phyloP scores from a whole-genome alignment of 2,329 filamentous ascomycete species.

The Diaporthe nobilis region DNA sequence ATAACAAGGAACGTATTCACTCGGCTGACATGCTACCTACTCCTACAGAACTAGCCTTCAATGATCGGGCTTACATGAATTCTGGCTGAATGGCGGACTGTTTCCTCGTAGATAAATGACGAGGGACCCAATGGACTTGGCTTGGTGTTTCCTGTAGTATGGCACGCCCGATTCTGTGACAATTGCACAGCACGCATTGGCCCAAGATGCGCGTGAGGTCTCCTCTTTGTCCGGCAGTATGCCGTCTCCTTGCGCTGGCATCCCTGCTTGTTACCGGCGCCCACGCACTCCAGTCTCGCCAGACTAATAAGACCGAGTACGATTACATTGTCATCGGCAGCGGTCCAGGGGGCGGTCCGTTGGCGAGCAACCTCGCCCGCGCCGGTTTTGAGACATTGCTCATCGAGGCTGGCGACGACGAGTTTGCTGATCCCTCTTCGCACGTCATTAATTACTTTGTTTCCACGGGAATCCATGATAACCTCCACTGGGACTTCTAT shows the following conservation, averaged over 20 bases:
- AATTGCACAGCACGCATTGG: background rate
- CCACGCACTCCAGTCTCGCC: background rate
- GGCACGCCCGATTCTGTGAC: background rate
- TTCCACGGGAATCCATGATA: slow-evolving; percentile 50
- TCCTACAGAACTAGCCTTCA: background rate
- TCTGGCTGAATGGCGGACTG: background rate
- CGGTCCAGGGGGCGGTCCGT: slow-evolving; percentile 29
- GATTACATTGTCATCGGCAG: slow-evolving; percentile 35
- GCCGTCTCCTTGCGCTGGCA: slow-evolving; percentile 4
- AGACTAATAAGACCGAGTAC: slow-evolving; percentile 11
- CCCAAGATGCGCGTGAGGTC: background rate
- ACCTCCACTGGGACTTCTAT: slow-evolving; percentile 44
- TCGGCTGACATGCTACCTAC: background rate
- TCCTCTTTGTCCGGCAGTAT: background rate
- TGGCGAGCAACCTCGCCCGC: slow-evolving; percentile 26
- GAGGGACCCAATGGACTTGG: background rate
- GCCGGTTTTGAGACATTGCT: slow-evolving; percentile 17
- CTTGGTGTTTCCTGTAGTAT: background rate
- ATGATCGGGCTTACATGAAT: slow-evolving; percentile 17
- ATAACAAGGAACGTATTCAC: background rate
- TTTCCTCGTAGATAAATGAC: slow-evolving; percentile 1
- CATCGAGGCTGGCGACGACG: slow-evolving; percentile 71
- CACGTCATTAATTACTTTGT: slow-evolving; percentile 54
- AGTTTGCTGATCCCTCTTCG: slow-evolving; percentile 45
- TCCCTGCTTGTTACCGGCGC: background rate